Evolutionary conservation across 805 yeast genomes (phyloP).

Genomic region (Clavispora fructus): DNA sequence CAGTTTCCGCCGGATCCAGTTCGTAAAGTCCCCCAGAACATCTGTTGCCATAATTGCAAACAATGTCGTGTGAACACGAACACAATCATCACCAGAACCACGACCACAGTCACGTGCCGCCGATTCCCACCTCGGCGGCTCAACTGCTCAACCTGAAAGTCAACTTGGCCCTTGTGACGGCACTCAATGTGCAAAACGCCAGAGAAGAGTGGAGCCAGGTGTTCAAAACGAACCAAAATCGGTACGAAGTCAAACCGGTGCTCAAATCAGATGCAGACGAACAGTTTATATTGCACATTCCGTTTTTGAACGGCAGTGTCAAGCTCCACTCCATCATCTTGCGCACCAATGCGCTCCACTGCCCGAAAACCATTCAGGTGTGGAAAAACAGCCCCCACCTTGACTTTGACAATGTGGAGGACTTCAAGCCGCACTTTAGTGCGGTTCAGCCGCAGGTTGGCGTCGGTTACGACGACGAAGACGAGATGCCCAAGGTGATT

Average conservation of each 20-base stretch:
- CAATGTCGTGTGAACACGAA: slow-evolving; percentile 27
- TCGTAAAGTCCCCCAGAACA: too few relatives aligned
- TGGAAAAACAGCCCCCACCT: slow-evolving; percentile 65
- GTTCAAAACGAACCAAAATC: slow-evolving; percentile 48
- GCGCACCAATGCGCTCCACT: slow-evolving; percentile 57
- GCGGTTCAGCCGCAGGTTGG: slow-evolving; percentile 67
- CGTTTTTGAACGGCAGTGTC: slow-evolving; percentile 66
- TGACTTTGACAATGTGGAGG: slow-evolving; percentile 65
- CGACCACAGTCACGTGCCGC: slow-evolving; percentile 42
- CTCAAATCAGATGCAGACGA: slow-evolving; percentile 74
- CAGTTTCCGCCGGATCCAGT: too few relatives aligned
- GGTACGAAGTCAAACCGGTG: slow-evolving; percentile 43
- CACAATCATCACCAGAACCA: slow-evolving; percentile 21
- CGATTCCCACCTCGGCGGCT: slow-evolving; percentile 63
- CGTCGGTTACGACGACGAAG: slow-evolving; percentile 32
- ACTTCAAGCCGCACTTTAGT: slow-evolving; percentile 44
- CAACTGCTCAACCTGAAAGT: slow-evolving; percentile 65
- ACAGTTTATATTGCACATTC: slow-evolving; percentile 71
- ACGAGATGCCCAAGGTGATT: slow-evolving; percentile 25
- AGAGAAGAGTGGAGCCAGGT: slow-evolving; percentile 45
- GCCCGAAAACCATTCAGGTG: slow-evolving; percentile 66
- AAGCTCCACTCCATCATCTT: slow-evolving; percentile 70
- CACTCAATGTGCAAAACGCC: slow-evolving; percentile 55
- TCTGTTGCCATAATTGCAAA: too few relatives aligned
- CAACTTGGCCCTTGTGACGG: slow-evolving; percentile 54